Evolutionary conservation across 768 basidiomycete species (phyloP), one percentile per base, ranked within the genome.

Genomic region (Xanthoconium purpureum): DNA sequence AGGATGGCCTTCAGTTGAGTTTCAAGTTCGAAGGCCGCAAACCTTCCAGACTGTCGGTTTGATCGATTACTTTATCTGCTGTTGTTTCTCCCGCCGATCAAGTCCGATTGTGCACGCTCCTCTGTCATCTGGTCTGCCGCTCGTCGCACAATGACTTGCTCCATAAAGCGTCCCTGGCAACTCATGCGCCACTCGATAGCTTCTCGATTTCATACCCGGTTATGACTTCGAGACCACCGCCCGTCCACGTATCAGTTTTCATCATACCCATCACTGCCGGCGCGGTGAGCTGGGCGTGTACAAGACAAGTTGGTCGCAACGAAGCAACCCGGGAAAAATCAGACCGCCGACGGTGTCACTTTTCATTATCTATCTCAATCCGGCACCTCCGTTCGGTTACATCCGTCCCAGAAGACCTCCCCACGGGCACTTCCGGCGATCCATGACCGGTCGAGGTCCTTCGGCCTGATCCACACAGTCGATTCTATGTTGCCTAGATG

Each of bases 81-180:
- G 61, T n/a, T 58, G 55, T 72, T 65, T 66, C 66, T 57, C 55
- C 61, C 70, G 70, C 68, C 68, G 61, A 70, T 71, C 69, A 68
- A 67, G 53, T 71, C 69, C 70, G 66, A 72, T 72, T 62, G 60
- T 35, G 55, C 57, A 60, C 43, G 38, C 50, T 37, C 56, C 56
- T 46, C 39, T 28, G 50, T 62, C 64, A 64, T 54, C 13, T 29
- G 39, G 40, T 36, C 12, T 18, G 33, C 59, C 59, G 59, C 37
- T 29, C 42, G 30, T 51, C 58, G 58, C 50, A 58, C 47, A 29
- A 50, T 47, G 10, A 50, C 24, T 42, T 59, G 38, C 59, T 50
- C 59, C 55, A 56, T 56, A 39, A 51, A 36, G 50, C 1, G 20
- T 15, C 59, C 59, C 47, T 60, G 51, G 59, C 59, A 60, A 60